phyloP scores from a whole-genome alignment of 1,139 yeast species.

The Groenewaldozyma sp. region DNA sequence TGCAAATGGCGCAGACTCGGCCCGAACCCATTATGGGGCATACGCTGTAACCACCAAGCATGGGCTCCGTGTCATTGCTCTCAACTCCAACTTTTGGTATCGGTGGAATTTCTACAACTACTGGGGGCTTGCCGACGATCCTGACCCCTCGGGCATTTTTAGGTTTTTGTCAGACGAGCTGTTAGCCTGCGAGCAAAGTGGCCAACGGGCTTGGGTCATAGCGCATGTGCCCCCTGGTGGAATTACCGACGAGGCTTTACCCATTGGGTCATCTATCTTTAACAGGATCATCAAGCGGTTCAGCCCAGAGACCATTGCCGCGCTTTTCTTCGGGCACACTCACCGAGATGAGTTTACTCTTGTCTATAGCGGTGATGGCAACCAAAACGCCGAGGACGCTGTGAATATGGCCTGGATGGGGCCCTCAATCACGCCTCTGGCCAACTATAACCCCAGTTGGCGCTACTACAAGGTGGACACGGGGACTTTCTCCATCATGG shows the following conservation, averaged over 20 bases:
- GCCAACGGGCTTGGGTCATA: conserved; percentile 61
- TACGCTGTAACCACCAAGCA: conserved; percentile 47
- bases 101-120: conserved; percentile 55
- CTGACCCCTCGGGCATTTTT: conserved; percentile 59
- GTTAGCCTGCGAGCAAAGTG: conserved; percentile 44
- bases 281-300: conserved; percentile 54
- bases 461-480: conserved; percentile 62
- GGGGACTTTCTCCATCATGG: conserved; percentile 51
- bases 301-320: conserved; percentile 60
- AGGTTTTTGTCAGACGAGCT: conserved; percentile 54
- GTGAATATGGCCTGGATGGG: conserved; percentile 55
- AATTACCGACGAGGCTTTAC: conserved; percentile 43
- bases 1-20: conserved; percentile 16
- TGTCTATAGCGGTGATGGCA: conserved; percentile 36
- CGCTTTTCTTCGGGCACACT: conserved; percentile 63
- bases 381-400: conserved; percentile 34
- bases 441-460: conserved; percentile 58
- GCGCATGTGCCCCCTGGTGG: conserved; percentile 57
- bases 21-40: conserved; percentile 49
- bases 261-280: conserved; percentile 51
- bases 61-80: conserved; percentile 53
- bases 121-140: conserved; percentile 40
- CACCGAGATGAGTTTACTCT: conserved; percentile 61
- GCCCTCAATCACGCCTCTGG: conserved; percentile 57
- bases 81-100: conserved; percentile 62